phyloP scores from a whole-genome alignment of 331 rosid species.

The Pyrus hybrid region DNA sequence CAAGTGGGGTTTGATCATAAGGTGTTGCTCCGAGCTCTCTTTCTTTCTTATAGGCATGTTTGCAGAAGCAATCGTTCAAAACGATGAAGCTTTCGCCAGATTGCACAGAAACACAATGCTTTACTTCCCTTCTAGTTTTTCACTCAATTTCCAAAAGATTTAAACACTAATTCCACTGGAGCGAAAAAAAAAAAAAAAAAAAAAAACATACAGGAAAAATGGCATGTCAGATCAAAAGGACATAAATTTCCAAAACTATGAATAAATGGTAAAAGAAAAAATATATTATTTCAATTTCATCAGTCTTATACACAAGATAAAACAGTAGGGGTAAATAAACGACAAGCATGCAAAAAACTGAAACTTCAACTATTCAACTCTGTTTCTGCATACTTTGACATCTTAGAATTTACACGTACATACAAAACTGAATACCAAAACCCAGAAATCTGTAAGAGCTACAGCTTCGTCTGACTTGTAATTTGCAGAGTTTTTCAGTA shows the following conservation, averaged over 20 bases:
- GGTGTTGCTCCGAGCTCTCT: slow-evolving; percentile 88
- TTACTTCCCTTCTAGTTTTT: slow-evolving; percentile 21
- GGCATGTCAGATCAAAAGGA: slow-evolving; percentile 26
- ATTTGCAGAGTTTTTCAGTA: slow-evolving; percentile 12
- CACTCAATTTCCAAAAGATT: slow-evolving; percentile 27
- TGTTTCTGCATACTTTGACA: slow-evolving; percentile 26
- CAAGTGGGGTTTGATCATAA: slow-evolving; percentile 77
- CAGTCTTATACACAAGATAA: slow-evolving; percentile 29
- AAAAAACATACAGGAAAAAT: slow-evolving; percentile 22
- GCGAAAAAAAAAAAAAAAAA: neutral
- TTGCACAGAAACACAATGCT: slow-evolving; percentile 13
- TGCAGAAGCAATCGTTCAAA: slow-evolving; percentile 12
- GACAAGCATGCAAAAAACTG: slow-evolving; percentile 35
- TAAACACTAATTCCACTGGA: slow-evolving; percentile 26
- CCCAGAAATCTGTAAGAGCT: neutral
- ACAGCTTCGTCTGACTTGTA: slow-evolving; percentile 16
- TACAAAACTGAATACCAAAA: slow-evolving; percentile 1
- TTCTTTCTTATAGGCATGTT: slow-evolving; percentile 90
- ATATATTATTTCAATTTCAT: slow-evolving; percentile 31
- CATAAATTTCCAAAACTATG: slow-evolving; percentile 11
- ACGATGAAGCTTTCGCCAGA: slow-evolving; percentile 19
- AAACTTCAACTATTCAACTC: slow-evolving; percentile 23
- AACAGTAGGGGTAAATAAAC: slow-evolving; percentile 19
- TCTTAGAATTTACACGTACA: neutral
- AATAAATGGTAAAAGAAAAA: slow-evolving; percentile 14